Evolutionary conservation across 2,329 filamentous ascomycete genomes (phyloP).

Genomic region (Purpureocillium takamizusanense): DNA sequence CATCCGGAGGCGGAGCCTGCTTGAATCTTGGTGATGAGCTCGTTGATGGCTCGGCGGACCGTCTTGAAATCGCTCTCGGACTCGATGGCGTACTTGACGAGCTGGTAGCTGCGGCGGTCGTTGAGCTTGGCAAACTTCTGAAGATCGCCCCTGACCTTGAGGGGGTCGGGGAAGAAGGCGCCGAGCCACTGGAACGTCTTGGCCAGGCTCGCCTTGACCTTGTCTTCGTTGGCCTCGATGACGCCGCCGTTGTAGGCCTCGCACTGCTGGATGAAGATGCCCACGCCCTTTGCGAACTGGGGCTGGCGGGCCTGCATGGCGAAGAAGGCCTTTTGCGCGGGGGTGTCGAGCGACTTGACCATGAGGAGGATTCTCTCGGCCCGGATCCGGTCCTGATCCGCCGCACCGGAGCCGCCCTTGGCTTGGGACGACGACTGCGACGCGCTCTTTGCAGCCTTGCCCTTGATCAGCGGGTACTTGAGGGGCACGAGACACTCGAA

Average conservation of each 20-base stretch:
- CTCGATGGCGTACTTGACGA: slow-evolving; percentile 77
- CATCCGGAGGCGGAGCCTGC: slow-evolving; percentile 54
- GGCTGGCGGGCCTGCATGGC: slow-evolving; percentile 73
- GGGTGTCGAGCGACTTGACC: slow-evolving; percentile 66
- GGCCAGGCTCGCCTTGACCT: slow-evolving; percentile 60
- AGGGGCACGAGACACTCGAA: slow-evolving; percentile 86
- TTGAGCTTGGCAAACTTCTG: slow-evolving; percentile 87
- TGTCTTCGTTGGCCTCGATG: slow-evolving; percentile 61
- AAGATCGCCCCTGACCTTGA: slow-evolving; percentile 65
- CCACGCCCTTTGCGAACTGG: slow-evolving; percentile 62
- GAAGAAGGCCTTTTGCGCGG: slow-evolving; percentile 81
- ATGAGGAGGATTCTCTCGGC: slow-evolving; percentile 78
- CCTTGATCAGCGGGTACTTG: slow-evolving; percentile 63
- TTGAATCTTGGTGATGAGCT: slow-evolving; percentile 75
- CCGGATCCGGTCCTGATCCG: slow-evolving; percentile 66
- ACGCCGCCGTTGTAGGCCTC: slow-evolving; percentile 86
- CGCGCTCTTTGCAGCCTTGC: slow-evolving; percentile 51
- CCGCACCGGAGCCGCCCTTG: slow-evolving; percentile 32
- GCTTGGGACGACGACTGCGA: slow-evolving; percentile 44
- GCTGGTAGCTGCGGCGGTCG: slow-evolving; percentile 81
- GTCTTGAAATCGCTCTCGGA: slow-evolving; percentile 88
- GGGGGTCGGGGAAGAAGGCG: slow-evolving; percentile 66
- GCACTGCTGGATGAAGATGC: slow-evolving; percentile 72
- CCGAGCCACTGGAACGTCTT: slow-evolving; percentile 65
- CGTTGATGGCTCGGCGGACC: slow-evolving; percentile 81